Percentiles rank a stretch among this genome's conserved stretches.
Conservation (phyloP, 139 green algal genomes). For the Tetraselmis striata region DNA sequence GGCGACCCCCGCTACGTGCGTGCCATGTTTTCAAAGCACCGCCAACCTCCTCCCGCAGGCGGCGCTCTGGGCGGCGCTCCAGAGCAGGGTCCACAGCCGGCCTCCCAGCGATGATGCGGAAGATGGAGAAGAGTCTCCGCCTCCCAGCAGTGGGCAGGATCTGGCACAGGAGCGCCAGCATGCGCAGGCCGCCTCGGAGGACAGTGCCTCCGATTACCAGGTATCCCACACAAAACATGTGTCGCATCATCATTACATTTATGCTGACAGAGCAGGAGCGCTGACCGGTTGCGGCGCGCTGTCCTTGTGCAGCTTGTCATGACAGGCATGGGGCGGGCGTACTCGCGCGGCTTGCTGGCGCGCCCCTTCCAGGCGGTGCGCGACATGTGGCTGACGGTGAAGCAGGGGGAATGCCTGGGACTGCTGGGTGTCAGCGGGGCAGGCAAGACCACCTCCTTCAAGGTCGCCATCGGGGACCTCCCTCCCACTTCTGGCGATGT, state of each 20-base stretch:
- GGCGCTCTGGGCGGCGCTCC: background rate
- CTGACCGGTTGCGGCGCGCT: too few relatives aligned
- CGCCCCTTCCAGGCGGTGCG: slow-evolving; percentile 38
- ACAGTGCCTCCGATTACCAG: background rate
- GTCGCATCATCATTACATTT: background rate
- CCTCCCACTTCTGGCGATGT: slow-evolving; percentile 36
- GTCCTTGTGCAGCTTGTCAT: slow-evolving; percentile 33
- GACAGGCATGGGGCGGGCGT: slow-evolving; percentile 49
- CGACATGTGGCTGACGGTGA: slow-evolving; percentile 51
- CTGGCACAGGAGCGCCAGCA: background rate
- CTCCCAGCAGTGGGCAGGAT: too few relatives aligned
- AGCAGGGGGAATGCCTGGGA: slow-evolving; percentile 69
- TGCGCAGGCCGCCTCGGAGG: background rate
- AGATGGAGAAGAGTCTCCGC: background rate
- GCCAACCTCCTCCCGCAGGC: too few relatives aligned
- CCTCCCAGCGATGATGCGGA: background rate
- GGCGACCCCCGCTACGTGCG: too few relatives aligned
- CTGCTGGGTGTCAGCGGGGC: slow-evolving; percentile 68
- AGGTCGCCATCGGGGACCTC: background rate
- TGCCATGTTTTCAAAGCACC: too few relatives aligned
- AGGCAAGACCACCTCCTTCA: slow-evolving; percentile 80
- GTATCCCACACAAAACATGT: background rate
- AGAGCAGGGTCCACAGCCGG: background rate
- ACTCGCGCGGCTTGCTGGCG: slow-evolving; percentile 23
- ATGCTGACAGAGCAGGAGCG: too few relatives aligned